phyloP scores from a whole-genome alignment of 2,329 filamentous ascomycete species.

The Aspergillus alliaceus region DNA sequence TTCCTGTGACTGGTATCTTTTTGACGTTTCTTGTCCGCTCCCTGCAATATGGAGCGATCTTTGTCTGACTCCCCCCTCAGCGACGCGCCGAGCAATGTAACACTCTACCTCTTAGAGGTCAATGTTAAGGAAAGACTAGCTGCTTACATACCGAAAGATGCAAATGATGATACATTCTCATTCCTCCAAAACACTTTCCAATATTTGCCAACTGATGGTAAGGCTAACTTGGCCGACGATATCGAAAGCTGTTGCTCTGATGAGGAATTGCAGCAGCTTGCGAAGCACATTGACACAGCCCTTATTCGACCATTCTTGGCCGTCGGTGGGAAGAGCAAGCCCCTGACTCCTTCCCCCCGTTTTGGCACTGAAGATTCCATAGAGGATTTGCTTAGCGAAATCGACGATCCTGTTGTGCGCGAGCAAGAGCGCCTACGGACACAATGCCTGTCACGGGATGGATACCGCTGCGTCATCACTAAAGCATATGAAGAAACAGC shows the following conservation, averaged over 20 bases:
- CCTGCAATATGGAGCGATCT: background rate
- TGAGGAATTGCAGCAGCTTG: background rate
- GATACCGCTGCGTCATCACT: constrained; percentile 1
- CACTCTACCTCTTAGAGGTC: background rate
- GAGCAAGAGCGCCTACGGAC: background rate
- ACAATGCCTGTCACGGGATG: background rate
- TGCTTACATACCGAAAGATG: background rate
- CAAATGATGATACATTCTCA: background rate
- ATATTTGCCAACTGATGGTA: background rate
- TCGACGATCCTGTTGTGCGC: background rate
- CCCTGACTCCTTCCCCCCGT: background rate
- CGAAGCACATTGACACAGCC: background rate
- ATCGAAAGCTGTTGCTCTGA: background rate
- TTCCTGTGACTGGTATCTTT: background rate
- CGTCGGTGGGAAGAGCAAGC: background rate
- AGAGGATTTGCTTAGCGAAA: background rate
- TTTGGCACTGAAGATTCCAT: background rate
- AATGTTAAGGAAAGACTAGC: background rate
- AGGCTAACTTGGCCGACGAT: background rate
- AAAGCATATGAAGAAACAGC: constrained; percentile 2
- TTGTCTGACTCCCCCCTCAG: background rate
- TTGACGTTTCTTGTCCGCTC: background rate
- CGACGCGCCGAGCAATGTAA: background rate
- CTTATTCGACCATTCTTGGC: background rate
- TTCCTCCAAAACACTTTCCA: background rate